Percentiles rank a stretch among this genome's conserved stretches.
These are phyloP conservation scores for Tricholoma hemisulphureum DNA, from an alignment of 768 basidiomycete genomes.

Conservation along the genomic window DNA sequence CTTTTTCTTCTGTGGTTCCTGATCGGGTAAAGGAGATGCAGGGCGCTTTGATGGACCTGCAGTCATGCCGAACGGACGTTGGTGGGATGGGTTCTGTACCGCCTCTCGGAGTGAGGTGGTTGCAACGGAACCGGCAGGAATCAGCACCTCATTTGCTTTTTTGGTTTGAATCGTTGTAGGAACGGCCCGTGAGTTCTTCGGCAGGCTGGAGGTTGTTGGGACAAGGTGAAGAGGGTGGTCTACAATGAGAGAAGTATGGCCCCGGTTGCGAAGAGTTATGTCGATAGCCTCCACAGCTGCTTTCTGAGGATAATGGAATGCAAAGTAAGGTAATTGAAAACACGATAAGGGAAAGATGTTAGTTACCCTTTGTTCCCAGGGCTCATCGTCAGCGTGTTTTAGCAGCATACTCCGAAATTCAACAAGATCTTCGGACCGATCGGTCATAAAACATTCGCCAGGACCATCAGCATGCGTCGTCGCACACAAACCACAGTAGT, in stretches of 20 bases:
- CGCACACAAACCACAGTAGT: slow-evolving; percentile 64
- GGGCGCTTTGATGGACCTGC: slow-evolving; percentile 35
- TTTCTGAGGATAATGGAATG: slow-evolving; percentile 29
- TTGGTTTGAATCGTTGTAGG: not conserved
- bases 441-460: slow-evolving; percentile 61
- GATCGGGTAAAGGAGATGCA: slow-evolving; percentile 29
- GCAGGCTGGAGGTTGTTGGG: slow-evolving; percentile 14
- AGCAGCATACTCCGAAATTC: slow-evolving; percentile 70
- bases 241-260: slow-evolving; percentile 52
- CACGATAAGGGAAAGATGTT: slow-evolving; percentile 8
- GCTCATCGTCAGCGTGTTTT: slow-evolving; percentile 61
- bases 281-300: slow-evolving; percentile 73
- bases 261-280: slow-evolving; percentile 53
- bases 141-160: not conserved
- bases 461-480: slow-evolving; percentile 43
- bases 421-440: slow-evolving; percentile 61
- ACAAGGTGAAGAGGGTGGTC: slow-evolving; percentile 66
- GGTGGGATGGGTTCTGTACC: not conserved
- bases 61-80: too few species aligned
- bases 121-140: not conserved
- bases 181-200: not conserved
- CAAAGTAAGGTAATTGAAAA: not conserved
- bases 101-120: not conserved
- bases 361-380: slow-evolving; percentile 64
- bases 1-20: slow-evolving; percentile 39